Conservation (phyloP, 768 basidiomycete species). For the Boletus sp. region DNA sequence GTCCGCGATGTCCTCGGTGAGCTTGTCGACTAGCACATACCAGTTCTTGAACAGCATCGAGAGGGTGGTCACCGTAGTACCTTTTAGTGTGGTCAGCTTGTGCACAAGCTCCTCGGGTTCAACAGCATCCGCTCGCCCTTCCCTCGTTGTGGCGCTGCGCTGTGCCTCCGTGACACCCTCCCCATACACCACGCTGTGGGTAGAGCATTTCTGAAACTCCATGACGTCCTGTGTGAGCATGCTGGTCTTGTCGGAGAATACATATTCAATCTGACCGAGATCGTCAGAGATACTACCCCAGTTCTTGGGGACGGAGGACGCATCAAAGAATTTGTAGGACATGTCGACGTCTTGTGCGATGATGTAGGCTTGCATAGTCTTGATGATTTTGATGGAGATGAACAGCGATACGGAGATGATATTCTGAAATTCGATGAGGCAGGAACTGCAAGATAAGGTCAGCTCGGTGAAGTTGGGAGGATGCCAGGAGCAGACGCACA, state of each 20-base stretch:
- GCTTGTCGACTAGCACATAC: too few relatives aligned
- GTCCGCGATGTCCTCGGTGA: too few relatives aligned
- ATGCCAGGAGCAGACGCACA: too few relatives aligned
- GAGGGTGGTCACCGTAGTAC: constrained; percentile 72
- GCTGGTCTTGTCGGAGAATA: too few relatives aligned
- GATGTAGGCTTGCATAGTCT: constrained; percentile 95
- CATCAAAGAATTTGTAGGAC: constrained; percentile 87
- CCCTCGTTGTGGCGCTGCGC: constrained; percentile 80
- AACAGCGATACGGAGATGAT: too few relatives aligned
- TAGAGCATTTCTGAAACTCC: constrained; percentile 97
- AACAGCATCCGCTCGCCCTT: too few relatives aligned
- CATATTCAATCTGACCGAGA: too few relatives aligned
- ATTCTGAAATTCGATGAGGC: constrained; percentile 95
- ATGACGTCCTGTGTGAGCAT: constrained; percentile 97
- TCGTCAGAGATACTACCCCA: too few relatives aligned
- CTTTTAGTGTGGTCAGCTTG: constrained; percentile 63
- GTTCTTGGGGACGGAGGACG: constrained; percentile 90
- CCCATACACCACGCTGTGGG: too few relatives aligned
- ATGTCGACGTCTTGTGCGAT: constrained; percentile 96
- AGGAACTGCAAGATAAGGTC: constrained; percentile 54
- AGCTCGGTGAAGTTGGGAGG: too few relatives aligned
- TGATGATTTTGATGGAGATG: constrained; percentile 97
- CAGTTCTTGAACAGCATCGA: too few relatives aligned
- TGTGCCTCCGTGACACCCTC: constrained; percentile 94
- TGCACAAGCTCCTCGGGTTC: constrained; percentile 69